Percentiles rank a stretch among this genome's conserved stretches.
Evolutionary conservation across 2,329 filamentous ascomycete genomes (phyloP).

Genomic region (Cercospora berteroae): DNA sequence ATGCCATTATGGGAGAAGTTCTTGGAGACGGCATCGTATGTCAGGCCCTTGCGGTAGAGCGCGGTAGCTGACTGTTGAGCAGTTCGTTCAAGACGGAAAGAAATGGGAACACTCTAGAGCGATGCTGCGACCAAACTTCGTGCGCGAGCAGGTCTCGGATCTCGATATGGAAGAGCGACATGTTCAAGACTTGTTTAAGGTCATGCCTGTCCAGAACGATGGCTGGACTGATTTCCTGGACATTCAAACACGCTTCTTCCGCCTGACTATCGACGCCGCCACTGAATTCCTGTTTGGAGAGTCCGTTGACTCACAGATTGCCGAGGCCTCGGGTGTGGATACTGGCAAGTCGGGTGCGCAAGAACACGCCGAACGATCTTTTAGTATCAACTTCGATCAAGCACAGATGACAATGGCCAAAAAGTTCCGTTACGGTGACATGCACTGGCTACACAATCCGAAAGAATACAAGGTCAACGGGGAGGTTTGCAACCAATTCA

Average conservation of each 20-base stretch:
- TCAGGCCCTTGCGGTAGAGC: not conserved
- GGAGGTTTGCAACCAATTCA: slow-evolving; percentile 45
- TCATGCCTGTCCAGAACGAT: slow-evolving; percentile 30
- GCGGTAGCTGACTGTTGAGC: slow-evolving; percentile 5
- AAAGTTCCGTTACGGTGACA: slow-evolving; percentile 39
- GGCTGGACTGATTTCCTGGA: slow-evolving; percentile 36
- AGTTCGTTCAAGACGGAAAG: slow-evolving; percentile 38
- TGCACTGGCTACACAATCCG: slow-evolving; percentile 40
- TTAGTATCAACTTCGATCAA: slow-evolving; percentile 45
- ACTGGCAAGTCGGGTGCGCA: slow-evolving; percentile 26
- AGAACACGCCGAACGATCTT: slow-evolving; percentile 37
- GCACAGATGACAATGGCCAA: slow-evolving; percentile 42
- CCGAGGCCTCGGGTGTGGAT: slow-evolving; percentile 32
- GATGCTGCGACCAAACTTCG: slow-evolving; percentile 41
- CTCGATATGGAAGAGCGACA: slow-evolving; percentile 39
- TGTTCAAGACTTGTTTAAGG: slow-evolving; percentile 37
- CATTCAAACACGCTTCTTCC: slow-evolving; percentile 47
- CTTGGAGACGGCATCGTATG: slow-evolving; percentile 36
- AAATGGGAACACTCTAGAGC: slow-evolving; percentile 40
- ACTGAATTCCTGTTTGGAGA: slow-evolving; percentile 49
- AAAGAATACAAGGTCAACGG: slow-evolving; percentile 42
- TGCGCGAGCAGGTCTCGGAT: slow-evolving; percentile 40
- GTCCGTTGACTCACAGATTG: slow-evolving; percentile 40
- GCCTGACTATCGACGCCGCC: slow-evolving; percentile 51
- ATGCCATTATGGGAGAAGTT: slow-evolving; percentile 32